Percentiles rank a stretch among this genome's conserved stretches.
These are phyloP conservation scores for Solanum acaule DNA, from an alignment of 257 asterid genomes.

Conservation along the genomic window DNA sequence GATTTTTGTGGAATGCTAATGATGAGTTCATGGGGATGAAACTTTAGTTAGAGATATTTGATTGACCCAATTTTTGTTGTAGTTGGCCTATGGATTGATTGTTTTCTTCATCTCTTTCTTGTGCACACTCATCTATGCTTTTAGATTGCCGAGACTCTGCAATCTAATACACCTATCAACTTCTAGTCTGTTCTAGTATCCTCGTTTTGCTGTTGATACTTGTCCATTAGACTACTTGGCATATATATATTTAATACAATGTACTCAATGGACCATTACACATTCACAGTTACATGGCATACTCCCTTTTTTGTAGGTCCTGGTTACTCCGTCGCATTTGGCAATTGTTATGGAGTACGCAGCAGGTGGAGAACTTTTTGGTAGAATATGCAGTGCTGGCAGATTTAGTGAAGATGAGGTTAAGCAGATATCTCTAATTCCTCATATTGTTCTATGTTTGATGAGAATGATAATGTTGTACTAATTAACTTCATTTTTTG, in stretches of 20 bases:
- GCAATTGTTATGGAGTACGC: slow-evolving; percentile 98
- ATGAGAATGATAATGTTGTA: neutral
- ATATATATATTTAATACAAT: neutral
- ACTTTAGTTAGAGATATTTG: neutral
- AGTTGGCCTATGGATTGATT: neutral
- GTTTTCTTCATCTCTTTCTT: neutral
- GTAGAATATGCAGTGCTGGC: slow-evolving; percentile 92
- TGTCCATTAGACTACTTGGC: neutral
- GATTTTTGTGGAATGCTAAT: neutral
- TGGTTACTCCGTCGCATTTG: slow-evolving; percentile 77
- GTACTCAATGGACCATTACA: neutral
- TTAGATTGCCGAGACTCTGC: neutral
- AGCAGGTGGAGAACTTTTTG: slow-evolving; percentile 95
- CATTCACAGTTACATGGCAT: neutral
- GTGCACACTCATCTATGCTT: neutral
- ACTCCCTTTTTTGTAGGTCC: slow-evolving; percentile 30
- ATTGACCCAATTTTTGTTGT: neutral
- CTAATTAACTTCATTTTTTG: neutral
- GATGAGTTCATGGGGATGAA: neutral
- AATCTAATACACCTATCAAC: neutral
- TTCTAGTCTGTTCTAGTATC: neutral
- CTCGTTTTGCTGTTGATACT: neutral
- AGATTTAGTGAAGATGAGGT: slow-evolving; percentile 98
- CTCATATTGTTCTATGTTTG: neutral
- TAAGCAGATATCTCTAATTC: neutral